These are phyloP conservation scores for Mucuna pruriens DNA, from an alignment of 306 rosid genomes.

Conservation along the genomic window DNA sequence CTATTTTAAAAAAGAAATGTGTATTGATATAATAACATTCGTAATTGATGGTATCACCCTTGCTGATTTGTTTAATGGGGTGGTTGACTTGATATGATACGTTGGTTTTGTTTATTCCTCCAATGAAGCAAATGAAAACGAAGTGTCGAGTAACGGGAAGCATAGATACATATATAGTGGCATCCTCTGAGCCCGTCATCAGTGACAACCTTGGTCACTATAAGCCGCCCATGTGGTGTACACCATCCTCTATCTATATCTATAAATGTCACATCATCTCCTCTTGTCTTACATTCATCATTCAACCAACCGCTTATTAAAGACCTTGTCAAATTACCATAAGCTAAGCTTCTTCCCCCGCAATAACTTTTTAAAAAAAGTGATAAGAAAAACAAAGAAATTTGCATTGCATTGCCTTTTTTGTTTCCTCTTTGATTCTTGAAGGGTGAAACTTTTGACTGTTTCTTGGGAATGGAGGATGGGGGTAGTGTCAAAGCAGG, in stretches of 20 bases:
- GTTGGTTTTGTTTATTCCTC: neutral
- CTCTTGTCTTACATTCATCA: neutral
- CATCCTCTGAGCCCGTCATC: neutral
- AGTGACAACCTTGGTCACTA: neutral
- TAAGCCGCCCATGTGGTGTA: constrained; percentile 8
- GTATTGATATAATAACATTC: neutral
- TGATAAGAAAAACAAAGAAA: neutral
- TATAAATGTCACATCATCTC: neutral
- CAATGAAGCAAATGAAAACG: neutral
- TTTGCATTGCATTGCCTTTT: neutral
- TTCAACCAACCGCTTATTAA: neutral
- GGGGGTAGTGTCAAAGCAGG: neutral
- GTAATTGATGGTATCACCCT: neutral
- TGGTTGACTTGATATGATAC: neutral
- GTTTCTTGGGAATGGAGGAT: neutral
- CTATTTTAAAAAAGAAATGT: too few species aligned
- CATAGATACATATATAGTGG: neutral
- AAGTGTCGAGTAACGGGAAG: neutral
- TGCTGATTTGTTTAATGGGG: neutral
- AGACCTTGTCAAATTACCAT: neutral
- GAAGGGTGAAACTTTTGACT: neutral
- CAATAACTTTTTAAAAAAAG: neutral
- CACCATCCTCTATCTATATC: neutral
- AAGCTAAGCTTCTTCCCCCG: too few species aligned
- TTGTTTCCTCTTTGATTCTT: neutral